These are phyloP conservation scores for Coemansia sp. DNA, from an alignment of 371 early-diverging fungal genomes.

Conservation along the genomic window DNA sequence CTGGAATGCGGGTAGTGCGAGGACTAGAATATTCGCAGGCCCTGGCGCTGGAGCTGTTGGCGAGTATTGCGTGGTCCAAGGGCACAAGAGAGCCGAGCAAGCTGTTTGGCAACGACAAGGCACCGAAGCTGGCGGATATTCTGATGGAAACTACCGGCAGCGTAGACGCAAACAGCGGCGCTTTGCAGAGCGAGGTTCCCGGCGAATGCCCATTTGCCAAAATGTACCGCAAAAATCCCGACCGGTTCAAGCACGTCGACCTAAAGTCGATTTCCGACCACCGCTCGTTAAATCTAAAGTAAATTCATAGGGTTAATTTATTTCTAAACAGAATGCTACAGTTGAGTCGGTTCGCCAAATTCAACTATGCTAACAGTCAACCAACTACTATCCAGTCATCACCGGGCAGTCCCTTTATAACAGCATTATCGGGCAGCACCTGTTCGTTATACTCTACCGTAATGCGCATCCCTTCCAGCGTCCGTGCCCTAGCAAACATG, in stretches of 20 bases:
- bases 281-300: conserved; percentile 19
- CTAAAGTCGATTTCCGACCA: conserved; percentile 28
- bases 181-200: conserved; percentile 8
- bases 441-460: too few species aligned
- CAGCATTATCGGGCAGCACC: too few species aligned
- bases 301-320: neutral
- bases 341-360: neutral
- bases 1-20: conserved; percentile 23
- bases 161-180: neutral
- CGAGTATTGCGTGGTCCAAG: conserved; percentile 8
- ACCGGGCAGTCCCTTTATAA: too few species aligned
- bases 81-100: neutral
- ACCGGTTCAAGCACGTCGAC: conserved; percentile 36
- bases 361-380: too few species aligned
- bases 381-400: too few species aligned
- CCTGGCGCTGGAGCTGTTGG: conserved; percentile 30
- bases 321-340: neutral
- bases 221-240: conserved; percentile 46
- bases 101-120: neutral
- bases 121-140: neutral
- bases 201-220: conserved; percentile 46
- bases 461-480: too few species aligned
- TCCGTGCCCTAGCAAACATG: too few species aligned
- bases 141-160: neutral
- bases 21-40: conserved; percentile 24